Base-by-base conservation (phyloP, 768 basidiomycete genomes). In the Trametes sanguinea region DNA sequence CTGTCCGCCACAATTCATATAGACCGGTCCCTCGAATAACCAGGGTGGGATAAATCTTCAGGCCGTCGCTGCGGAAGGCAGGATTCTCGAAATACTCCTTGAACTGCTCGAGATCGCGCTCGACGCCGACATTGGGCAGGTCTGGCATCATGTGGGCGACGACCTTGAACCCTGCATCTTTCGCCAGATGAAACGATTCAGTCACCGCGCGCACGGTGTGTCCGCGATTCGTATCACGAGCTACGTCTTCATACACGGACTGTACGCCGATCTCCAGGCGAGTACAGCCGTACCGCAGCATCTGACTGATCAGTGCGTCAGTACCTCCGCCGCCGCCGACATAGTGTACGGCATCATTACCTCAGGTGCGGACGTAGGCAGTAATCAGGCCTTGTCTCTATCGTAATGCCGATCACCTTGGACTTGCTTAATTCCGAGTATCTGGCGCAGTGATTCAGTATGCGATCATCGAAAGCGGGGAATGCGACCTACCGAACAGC, bases 131-230 rank as follows among this genome's bases (percentile, higher is more conserved):
- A 72, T 99, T 99, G 8, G 96, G 96, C 8, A 98, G 83, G 74
- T 99, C 96, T 13, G 95, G 95, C 95, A 99, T 99, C 97, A 98
- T 98, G 73, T 99, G 97, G 17, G 95, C 95, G 32, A 99, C 97
- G 57, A 99, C 95, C 76, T 99, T 99, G 88, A 97, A 99, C 4
- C 97, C 97, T 1, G 96, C 97, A 69, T 99, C 96, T 74, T 99
- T 99, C 17, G 95, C 89, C 69, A 99, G 86, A 71, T 98, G 96
- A 77, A 99, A 99, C 11, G 90, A 92, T 74, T 99, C 96, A 50
- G 92, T 88, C 56, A 98, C 96, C 8, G 96, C 94, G 55, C 94
- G 94, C 52, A 99, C 97, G 29, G 97, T 99, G 75, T 99, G 97
- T 0, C 97, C 97, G 57, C 97, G 90, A 73, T 99, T 99, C 17